Percentiles rank a stretch among this genome's conserved stretches.
These are phyloP conservation scores for Ormosia semicastrata DNA, from an alignment of 306 rosid genomes.

Conservation along the genomic window DNA sequence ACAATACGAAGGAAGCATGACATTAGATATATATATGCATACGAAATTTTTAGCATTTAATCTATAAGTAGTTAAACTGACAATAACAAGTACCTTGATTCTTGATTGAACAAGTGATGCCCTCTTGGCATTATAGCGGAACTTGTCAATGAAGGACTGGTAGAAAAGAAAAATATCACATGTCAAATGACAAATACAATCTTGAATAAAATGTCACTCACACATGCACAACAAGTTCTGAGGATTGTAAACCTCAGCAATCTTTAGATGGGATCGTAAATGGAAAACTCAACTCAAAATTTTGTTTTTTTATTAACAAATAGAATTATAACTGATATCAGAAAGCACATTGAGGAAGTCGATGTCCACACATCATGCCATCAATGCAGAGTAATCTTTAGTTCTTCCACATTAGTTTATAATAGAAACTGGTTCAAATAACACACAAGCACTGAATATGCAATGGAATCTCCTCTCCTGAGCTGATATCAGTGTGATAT, in stretches of 20 bases:
- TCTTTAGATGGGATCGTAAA: neutral
- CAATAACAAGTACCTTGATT: slow-evolving; percentile 73
- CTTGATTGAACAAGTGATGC: slow-evolving; percentile 99
- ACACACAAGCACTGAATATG: no score
- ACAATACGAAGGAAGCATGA: neutral
- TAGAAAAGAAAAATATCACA: slow-evolving; percentile 28
- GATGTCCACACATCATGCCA: neutral
- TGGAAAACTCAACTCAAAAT: neutral
- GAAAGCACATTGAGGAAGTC: neutral
- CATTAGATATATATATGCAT: neutral
- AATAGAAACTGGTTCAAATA: neutral
- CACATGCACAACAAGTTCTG: slow-evolving; percentile 12
- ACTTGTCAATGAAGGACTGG: slow-evolving; percentile 96
- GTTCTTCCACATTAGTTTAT: neutral
- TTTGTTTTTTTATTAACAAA: neutral
- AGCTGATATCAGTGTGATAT: no score
- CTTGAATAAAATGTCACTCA: slow-evolving; percentile 12
- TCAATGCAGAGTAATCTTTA: neutral
- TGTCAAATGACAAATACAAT: slow-evolving; percentile 40
- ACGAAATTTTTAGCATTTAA: slow-evolving; percentile 11
- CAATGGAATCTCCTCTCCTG: no score
- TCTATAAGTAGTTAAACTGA: slow-evolving; percentile 5
- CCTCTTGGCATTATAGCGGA: slow-evolving; percentile 97
- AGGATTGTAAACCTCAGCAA: neutral
- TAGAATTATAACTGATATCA: neutral